A percentile compares a stretch with the other conserved stretches of the same genome.
phyloP scores from a whole-genome alignment of 1,284 basidiomycete genomes.

The Papiliotrema fonsecae region DNA sequence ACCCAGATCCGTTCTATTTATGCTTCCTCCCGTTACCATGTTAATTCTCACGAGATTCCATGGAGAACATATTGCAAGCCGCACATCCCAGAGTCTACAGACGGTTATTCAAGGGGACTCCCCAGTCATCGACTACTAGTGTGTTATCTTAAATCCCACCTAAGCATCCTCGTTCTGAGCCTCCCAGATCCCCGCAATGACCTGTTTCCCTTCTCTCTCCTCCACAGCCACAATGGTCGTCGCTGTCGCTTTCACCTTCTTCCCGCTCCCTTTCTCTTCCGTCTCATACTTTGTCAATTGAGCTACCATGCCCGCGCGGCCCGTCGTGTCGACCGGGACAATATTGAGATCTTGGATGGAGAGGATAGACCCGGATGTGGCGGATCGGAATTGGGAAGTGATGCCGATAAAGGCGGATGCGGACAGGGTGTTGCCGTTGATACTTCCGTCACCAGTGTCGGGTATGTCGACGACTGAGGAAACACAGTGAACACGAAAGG shows the following conservation, averaged over 20 bases:
- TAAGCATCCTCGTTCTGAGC: constrained; percentile 4
- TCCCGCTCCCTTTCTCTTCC: constrained; percentile 3
- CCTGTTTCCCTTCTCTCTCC: constrained; percentile 9
- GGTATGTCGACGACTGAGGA: background rate
- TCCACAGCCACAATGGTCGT: constrained; percentile 12
- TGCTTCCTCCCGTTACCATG: too few relatives aligned
- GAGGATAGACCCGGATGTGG: constrained; percentile 3
- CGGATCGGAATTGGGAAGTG: constrained; percentile 8
- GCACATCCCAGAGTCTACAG: too few relatives aligned
- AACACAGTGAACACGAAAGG: too few relatives aligned
- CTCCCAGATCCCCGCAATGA: constrained; percentile 10
- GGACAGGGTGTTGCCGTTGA: constrained; percentile 8
- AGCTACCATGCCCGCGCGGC: constrained; percentile 5
- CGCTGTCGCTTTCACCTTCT: constrained; percentile 6
- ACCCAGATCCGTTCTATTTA: too few relatives aligned
- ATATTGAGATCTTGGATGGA: constrained; percentile 12
- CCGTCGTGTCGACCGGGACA: constrained; percentile 1
- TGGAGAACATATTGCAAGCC: too few relatives aligned
- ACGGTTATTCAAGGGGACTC: too few relatives aligned
- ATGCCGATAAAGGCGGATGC: constrained; percentile 5
- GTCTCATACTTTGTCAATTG: constrained; percentile 10
- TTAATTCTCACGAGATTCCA: too few relatives aligned
- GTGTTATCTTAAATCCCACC: too few relatives aligned
- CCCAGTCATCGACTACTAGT: too few relatives aligned
- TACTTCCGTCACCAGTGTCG: background rate